These are phyloP conservation scores for Metschnikowia sp. DNA, from an alignment of 805 yeast genomes.

Conservation along the genomic window DNA sequence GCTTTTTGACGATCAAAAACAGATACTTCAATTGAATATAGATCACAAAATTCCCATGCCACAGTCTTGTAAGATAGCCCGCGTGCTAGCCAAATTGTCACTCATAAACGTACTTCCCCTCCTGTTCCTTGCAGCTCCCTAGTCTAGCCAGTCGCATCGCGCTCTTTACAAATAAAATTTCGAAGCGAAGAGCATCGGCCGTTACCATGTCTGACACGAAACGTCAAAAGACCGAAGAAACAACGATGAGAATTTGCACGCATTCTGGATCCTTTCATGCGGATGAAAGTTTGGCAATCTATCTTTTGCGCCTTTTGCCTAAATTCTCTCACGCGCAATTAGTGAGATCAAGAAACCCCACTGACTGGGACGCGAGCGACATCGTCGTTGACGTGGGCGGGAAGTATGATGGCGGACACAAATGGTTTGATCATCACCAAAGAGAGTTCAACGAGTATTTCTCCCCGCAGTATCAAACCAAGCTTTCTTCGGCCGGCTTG, in stretches of 20 bases:
- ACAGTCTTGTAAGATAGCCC: too few relatives aligned
- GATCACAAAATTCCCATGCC: too few relatives aligned
- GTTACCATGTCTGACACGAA: constrained; percentile 20
- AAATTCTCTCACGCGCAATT: constrained; percentile 62
- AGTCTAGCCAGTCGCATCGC: constrained; percentile 9
- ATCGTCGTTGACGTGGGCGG: constrained; percentile 96
- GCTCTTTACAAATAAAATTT: constrained; percentile 5
- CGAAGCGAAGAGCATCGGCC: constrained; percentile 4
- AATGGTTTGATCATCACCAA: constrained; percentile 95
- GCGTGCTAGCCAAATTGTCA: too few relatives aligned
- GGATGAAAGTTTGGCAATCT: constrained; percentile 93
- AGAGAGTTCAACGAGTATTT: constrained; percentile 82
- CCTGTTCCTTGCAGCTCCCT: too few relatives aligned
- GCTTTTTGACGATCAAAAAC: too few relatives aligned
- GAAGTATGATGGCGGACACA: constrained; percentile 69
- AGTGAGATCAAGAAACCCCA: constrained; percentile 80
- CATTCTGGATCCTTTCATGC: constrained; percentile 96
- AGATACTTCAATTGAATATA: too few relatives aligned
- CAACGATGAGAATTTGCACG: constrained; percentile 66
- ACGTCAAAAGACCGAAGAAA: constrained; percentile 17
- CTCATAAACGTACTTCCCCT: background rate
- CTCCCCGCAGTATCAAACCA: constrained; percentile 60
- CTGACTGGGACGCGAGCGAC: constrained; percentile 80
- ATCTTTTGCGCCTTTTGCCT: constrained; percentile 72
- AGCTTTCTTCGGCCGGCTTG: constrained; percentile 90